These are phyloP conservation scores for Pelagomonas calceolata DNA, from an alignment of 108 stramenopile species.

Conservation along the genomic window DNA sequence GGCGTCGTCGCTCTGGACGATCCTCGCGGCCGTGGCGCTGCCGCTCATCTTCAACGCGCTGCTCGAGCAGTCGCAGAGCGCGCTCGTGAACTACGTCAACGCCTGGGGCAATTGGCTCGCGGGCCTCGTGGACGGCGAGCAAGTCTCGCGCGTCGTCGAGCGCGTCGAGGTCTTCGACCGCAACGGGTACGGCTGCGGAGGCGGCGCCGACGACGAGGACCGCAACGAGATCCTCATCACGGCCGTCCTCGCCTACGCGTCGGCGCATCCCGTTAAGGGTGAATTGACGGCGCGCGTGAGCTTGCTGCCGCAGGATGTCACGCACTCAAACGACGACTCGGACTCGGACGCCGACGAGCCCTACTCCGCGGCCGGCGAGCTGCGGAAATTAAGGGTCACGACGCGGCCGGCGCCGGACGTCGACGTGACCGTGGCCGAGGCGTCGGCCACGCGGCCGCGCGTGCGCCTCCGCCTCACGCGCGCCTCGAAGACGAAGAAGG, in stretches of 20 bases:
- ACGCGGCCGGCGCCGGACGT: no score
- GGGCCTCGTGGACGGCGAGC: not conserved
- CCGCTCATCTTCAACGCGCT: slow-evolving; percentile 5
- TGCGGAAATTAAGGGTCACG: slow-evolving; percentile 26
- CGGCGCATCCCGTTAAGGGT: not conserved
- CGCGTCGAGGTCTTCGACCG: slow-evolving; percentile 4
- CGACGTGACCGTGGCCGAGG: no score
- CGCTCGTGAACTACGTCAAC: not conserved
- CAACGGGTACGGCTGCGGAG: not conserved
- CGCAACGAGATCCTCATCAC: slow-evolving; percentile 39
- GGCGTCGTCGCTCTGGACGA: not conserved
- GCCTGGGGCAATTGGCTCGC: not conserved
- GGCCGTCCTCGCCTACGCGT: slow-evolving; percentile 27
- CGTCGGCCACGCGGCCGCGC: no score
- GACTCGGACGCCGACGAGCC: slow-evolving; percentile 13
- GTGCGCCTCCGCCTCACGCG: slow-evolving; percentile 8
- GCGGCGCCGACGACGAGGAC: slow-evolving; percentile 2
- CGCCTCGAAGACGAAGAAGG: not conserved
- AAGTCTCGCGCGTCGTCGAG: not conserved
- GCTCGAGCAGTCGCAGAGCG: not conserved
- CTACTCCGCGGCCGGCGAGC: slow-evolving; percentile 13
- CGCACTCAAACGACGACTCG: slow-evolving; percentile 24
- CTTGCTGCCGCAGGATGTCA: slow-evolving; percentile 14
- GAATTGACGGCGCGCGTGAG: slow-evolving; percentile 3
- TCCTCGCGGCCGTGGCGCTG: slow-evolving; percentile 7